phyloP scores from a whole-genome alignment of 2,329 filamentous ascomycete species.

The Colletotrichum plurivorum region DNA sequence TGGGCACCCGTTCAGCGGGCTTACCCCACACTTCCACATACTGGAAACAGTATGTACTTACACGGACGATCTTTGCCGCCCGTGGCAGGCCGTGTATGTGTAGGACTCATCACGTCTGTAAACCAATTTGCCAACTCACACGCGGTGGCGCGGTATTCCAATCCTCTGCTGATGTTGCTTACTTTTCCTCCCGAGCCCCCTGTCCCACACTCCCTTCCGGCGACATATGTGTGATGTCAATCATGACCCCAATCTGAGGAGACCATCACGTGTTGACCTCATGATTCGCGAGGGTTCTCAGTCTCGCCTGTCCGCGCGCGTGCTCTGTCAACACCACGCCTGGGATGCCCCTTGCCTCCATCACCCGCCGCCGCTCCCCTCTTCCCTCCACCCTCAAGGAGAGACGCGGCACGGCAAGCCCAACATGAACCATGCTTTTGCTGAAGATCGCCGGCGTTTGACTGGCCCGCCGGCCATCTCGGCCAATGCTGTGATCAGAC shows the following conservation, averaged over 20 bases:
- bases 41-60: no score
- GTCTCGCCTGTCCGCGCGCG: constrained; percentile 17
- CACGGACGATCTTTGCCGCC: constrained; percentile 21
- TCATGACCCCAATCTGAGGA: constrained; percentile 6
- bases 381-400: not conserved
- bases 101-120: no score
- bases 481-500: constrained; percentile 31
- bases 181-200: not conserved
- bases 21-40: constrained; percentile 18
- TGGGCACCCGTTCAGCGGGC: constrained; percentile 4
- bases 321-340: constrained; percentile 6
- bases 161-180: constrained; percentile 5
- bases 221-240: not conserved
- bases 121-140: no score
- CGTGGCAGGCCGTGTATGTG: not conserved
- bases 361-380: not conserved
- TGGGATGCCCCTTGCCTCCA: not conserved
- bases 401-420: not conserved
- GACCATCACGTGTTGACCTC: constrained; percentile 21
- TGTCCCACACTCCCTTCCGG: not conserved
- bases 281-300: constrained; percentile 29
- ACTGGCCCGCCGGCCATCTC: constrained; percentile 29
- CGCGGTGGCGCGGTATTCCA: not conserved
- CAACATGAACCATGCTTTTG: constrained; percentile 6
- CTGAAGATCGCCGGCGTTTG: constrained; percentile 32